A percentile compares a stretch with the other conserved stretches of the same genome.
phyloP scores from a whole-genome alignment of 1,284 basidiomycete genomes.

The Sporisorium exsertum region DNA sequence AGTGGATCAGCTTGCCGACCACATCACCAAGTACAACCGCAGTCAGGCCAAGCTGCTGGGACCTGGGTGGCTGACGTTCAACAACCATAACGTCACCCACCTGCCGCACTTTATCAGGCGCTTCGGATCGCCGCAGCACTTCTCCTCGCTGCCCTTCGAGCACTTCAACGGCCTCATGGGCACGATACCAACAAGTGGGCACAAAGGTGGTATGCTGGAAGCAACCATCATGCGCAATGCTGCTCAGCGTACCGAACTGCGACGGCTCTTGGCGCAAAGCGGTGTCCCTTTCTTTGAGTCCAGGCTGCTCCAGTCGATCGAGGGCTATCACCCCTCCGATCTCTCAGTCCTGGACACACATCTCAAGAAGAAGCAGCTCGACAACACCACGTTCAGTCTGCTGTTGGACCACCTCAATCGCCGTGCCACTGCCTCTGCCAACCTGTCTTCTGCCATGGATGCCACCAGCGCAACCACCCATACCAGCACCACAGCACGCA shows the following conservation, averaged over 20 bases:
- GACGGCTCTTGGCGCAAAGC: neutral
- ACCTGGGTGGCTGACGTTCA: conserved; percentile 14
- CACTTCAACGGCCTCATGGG: conserved; percentile 2
- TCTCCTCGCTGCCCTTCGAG: conserved; percentile 11
- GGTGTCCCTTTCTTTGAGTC: neutral
- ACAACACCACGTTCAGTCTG: too few species aligned
- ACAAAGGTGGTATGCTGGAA: conserved; percentile 4
- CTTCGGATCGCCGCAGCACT: conserved; percentile 5
- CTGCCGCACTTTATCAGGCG: neutral
- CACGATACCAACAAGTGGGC: neutral
- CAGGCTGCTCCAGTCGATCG: neutral
- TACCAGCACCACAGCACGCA: too few species aligned
- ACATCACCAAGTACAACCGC: neutral
- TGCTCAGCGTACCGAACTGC: neutral
- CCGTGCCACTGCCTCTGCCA: too few species aligned
- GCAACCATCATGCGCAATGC: neutral
- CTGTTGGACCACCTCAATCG: too few species aligned
- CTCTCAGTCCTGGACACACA: too few species aligned
- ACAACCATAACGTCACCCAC: conserved; percentile 7
- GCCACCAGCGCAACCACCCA: too few species aligned
- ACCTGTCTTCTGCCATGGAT: too few species aligned
- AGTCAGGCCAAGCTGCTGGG: conserved; percentile 7
- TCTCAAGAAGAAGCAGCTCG: too few species aligned
- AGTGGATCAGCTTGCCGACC: neutral
- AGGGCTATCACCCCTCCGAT: neutral